Conservation (phyloP, 257 asterid genomes). For the Solanum sitiens region DNA sequence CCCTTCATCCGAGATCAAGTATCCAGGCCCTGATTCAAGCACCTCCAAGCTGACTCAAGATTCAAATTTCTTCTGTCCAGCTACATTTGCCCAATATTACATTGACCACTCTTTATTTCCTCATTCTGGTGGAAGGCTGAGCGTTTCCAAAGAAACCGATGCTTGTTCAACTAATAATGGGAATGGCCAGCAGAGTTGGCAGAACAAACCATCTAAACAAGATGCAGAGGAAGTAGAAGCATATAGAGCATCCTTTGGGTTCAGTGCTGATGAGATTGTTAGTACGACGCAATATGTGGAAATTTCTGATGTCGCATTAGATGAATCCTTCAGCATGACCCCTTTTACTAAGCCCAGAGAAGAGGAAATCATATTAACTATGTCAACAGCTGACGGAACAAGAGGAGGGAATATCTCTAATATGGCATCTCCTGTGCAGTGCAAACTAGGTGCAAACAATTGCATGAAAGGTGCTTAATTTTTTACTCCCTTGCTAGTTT, state of each 20-base stretch:
- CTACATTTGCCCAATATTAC: constrained; percentile 95
- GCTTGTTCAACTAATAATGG: constrained; percentile 58
- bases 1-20: constrained; percentile 30
- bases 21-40: constrained; percentile 49
- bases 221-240: constrained; percentile 95
- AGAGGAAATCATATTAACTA: constrained; percentile 25
- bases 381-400: constrained; percentile 22
- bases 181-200: constrained; percentile 60
- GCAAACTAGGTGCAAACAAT: constrained; percentile 26
- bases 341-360: constrained; percentile 33
- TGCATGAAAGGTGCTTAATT: not conserved
- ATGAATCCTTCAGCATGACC: constrained; percentile 65
- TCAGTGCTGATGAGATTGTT: constrained; percentile 95
- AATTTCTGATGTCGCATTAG: constrained; percentile 58
- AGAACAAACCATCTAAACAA: constrained; percentile 52
- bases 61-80: constrained; percentile 96
- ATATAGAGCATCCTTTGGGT: constrained; percentile 95
- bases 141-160: constrained; percentile 85
- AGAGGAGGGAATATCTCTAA: constrained; percentile 10
- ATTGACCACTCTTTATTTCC: constrained; percentile 74
- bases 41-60: constrained; percentile 51
- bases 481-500: not conserved
- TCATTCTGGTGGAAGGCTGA: constrained; percentile 83
- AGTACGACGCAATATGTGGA: constrained; percentile 80
- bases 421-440: constrained; percentile 24